Percentiles rank a stretch among this genome's conserved stretches.
phyloP scores from a whole-genome alignment of 2,329 filamentous ascomycete genomes.

The Cordyceps fumosorosea region DNA sequence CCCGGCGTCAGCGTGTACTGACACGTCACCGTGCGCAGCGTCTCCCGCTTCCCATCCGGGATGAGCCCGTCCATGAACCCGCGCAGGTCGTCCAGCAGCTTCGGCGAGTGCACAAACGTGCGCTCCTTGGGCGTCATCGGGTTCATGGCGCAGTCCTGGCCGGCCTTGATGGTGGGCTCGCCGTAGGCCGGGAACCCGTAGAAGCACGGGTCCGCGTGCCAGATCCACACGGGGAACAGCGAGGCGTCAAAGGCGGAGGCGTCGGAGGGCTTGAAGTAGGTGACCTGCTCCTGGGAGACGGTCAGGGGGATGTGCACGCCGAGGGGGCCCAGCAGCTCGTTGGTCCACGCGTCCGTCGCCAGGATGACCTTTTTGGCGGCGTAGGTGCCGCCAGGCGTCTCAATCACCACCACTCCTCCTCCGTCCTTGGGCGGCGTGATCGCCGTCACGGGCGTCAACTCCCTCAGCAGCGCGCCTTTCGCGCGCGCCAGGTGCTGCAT shows the following conservation, averaged over 20 bases:
- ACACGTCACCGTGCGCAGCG: conserved; percentile 21
- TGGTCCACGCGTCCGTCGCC: conserved; percentile 15
- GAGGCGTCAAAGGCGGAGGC: neutral
- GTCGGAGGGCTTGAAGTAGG: conserved; percentile 15
- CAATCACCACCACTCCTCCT: neutral
- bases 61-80: neutral
- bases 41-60: conserved; percentile 3
- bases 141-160: conserved; percentile 13
- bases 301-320: conserved; percentile 21
- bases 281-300: conserved; percentile 14
- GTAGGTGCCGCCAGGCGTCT: conserved; percentile 8
- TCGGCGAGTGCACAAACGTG: conserved; percentile 13
- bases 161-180: conserved; percentile 15
- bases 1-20: conserved; percentile 22
- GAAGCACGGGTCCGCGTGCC: conserved; percentile 11
- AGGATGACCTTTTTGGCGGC: conserved; percentile 14
- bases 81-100: neutral
- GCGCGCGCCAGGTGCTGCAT: conserved; percentile 14
- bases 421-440: neutral
- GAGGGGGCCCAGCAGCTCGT: conserved; percentile 13
- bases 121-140: conserved; percentile 13
- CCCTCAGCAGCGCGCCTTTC: conserved; percentile 11
- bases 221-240: conserved; percentile 15
- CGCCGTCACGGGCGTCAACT: conserved; percentile 4
- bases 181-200: conserved; percentile 16